These are phyloP conservation scores for Pleodorina starrii DNA, from an alignment of 139 green algal species.

Conservation along the genomic window DNA sequence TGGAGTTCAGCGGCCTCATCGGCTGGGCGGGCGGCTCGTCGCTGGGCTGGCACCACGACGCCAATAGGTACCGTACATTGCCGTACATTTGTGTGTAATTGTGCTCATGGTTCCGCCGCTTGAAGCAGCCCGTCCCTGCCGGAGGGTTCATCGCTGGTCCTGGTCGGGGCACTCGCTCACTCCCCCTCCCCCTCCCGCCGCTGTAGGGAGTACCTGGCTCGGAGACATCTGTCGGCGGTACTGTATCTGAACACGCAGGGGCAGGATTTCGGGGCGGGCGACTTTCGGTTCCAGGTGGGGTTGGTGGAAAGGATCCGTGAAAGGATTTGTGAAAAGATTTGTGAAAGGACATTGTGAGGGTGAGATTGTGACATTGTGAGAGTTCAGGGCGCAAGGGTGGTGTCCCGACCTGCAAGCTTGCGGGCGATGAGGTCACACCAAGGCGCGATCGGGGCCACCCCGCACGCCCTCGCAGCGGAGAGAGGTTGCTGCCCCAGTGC, in stretches of 20 bases:
- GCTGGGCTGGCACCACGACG: conserved; percentile 54
- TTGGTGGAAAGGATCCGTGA: too few relatives aligned
- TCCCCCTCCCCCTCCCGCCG: not conserved
- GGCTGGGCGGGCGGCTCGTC: conserved; percentile 41
- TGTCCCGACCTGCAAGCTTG: too few relatives aligned
- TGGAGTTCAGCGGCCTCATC: conserved; percentile 47
- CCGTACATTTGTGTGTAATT: not conserved
- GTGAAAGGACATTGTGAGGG: too few relatives aligned
- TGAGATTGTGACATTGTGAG: too few relatives aligned
- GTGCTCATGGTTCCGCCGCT: too few relatives aligned
- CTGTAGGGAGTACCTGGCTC: conserved; percentile 45
- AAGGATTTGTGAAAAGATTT: too few relatives aligned
- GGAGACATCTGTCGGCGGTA: conserved; percentile 55
- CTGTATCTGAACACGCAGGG: conserved; percentile 56
- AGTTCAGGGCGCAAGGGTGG: too few relatives aligned
- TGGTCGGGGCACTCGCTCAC: not conserved
- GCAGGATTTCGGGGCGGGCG: conserved; percentile 49
- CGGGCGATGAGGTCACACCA: too few relatives aligned
- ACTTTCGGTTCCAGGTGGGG: conserved; percentile 53
- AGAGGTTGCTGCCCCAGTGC: too few relatives aligned
- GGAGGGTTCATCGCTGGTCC: not conserved
- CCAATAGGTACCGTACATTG: conserved; percentile 49
- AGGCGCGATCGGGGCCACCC: too few relatives aligned
- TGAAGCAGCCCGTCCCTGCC: not conserved
- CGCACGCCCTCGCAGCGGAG: too few relatives aligned